Evolutionary conservation across 495 filamentous ascomycete genomes (phyloP), one percentile per base, ranked within the genome.

Genomic region (Penicillium longicatenatum): DNA sequence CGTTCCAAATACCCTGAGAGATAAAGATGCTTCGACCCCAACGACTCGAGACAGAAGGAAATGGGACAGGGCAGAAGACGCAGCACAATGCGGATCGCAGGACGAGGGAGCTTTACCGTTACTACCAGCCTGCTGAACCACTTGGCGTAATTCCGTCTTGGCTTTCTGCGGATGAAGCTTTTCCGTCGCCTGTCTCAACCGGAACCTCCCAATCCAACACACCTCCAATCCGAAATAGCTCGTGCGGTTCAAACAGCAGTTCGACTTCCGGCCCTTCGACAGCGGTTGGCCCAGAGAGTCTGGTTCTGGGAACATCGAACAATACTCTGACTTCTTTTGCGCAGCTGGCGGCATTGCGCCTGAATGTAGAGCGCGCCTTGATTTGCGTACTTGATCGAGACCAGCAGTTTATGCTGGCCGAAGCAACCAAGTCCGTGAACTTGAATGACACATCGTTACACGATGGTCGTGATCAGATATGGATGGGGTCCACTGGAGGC

Each of bases 351-450:
- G 78, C 78, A 2, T 58, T 79, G 26, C 66, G 78, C 17, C 55
- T 78, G 14, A 65, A 77, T 37, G 75, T 70, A 7, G 71, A 78
- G 49, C 70, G 79, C 22, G 76, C 66, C 6, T 37, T 70, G 5
- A 64, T 73, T 10, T 54, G 79, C 10, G 74, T 89, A n/a, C 77
- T 86, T 51, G 85, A 84, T 58, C 71, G 75, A 43, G 76, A 81
- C 12, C 59, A 68, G 29, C 80, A 84, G 61, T 81, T 77, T 49
- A 75, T 82, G 30, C 65, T 84, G 42, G 80, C 82, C 17, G 82
- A 84, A 57, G 69, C 75, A 16, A 81, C 82, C 3, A 76, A 70
- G 56, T 78, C 75, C 6, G 50, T 82, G 6, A 71, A 73, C 41
- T 58, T 84, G 4, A 63, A 63, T 47, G 55, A 70, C 19, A 56